Evolutionary conservation across 2,329 filamentous ascomycete species (phyloP), one percentile per base, ranked within the genome.

Genomic region (Beauveria sp.): DNA sequence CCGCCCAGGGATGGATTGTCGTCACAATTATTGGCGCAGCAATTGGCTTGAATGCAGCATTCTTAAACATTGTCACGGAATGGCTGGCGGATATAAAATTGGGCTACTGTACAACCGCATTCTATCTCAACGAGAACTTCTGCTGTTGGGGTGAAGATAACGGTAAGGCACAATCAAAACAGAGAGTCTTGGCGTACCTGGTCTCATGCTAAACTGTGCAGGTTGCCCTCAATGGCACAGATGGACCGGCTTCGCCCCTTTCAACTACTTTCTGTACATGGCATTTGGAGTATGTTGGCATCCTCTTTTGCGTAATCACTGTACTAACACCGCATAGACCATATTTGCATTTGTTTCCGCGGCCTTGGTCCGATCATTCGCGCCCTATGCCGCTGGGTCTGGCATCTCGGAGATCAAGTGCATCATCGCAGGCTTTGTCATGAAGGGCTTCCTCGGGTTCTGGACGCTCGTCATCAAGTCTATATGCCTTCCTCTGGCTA

Each of bases 391-490:
- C 12, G 94, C 94, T 40, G 94, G 94, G 18, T 96, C 91, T 14
- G 94, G 94, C 46, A 99, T 99, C 62, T 97, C 92, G 14, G 94
- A 99, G 77, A 99, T 99, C 81, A 99, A 99, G 75, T 96, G 92
- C 75, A 97, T 99, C 71, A 96, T 99, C 70, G 94, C 93, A 5
- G 94, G 94, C 3, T 99, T 99, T 72, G 91, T 97, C 55, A 99
- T 99, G 94, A 97, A 97, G 75, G 94, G 92, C 0, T 99, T 99
- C 70, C 81, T 99, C 18, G 92, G 93, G 22, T 88, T 88, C 68
- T 92, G 91, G 84, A 97, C 94, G 5, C 79, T 99, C 37, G 74
- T 94, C 63, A 97, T 99, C 77, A 99, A 99, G 76, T 96, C 92
- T 0, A 84, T 97, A 60, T 90, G 89, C 26, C 79, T 99, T 53